These are phyloP conservation scores for Cyanidium caldarium DNA, from an alignment of 23 red algal species.

Conservation along the genomic window DNA sequence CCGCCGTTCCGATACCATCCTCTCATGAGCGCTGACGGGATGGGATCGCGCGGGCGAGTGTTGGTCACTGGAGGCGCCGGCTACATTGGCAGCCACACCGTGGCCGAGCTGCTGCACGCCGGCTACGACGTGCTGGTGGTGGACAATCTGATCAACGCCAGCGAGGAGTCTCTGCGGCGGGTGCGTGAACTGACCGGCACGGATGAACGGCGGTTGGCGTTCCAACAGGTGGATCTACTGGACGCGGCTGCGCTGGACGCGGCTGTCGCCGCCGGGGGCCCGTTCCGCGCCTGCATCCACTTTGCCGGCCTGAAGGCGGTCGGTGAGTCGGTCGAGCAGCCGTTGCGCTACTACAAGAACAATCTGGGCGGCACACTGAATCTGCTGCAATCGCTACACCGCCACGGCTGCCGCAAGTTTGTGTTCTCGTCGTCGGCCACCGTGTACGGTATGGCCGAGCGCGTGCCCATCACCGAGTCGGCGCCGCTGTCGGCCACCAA, in stretches of 20 bases:
- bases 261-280: constrained; percentile 42
- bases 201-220: constrained; percentile 38
- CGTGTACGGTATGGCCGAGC: constrained; percentile 77
- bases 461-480: constrained; percentile 80
- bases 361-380: constrained; percentile 84
- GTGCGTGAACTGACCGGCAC: constrained; percentile 67
- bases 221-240: constrained; percentile 72
- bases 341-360: constrained; percentile 90
- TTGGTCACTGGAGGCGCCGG: constrained; percentile 96
- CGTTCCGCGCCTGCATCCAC: constrained; percentile 86
- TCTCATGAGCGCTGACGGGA: too few relatives aligned
- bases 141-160: constrained; percentile 91
- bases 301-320: constrained; percentile 98
- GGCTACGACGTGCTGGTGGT: constrained; percentile 61
- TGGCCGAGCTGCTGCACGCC: constrained; percentile 59
- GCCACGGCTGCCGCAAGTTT: constrained; percentile 81
- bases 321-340: constrained; percentile 80
- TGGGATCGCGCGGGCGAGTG: too few relatives aligned
- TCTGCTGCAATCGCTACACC: constrained; percentile 46
- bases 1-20: too few relatives aligned
- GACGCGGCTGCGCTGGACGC: constrained; percentile 38
- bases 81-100: constrained; percentile 97
- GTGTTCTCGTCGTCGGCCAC: constrained; percentile 99
- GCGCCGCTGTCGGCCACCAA: constrained; percentile 76
- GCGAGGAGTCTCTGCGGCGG: constrained; percentile 68